These are phyloP conservation scores for Starmerella scarabaei DNA, from an alignment of 805 yeast genomes.

Conservation along the genomic window DNA sequence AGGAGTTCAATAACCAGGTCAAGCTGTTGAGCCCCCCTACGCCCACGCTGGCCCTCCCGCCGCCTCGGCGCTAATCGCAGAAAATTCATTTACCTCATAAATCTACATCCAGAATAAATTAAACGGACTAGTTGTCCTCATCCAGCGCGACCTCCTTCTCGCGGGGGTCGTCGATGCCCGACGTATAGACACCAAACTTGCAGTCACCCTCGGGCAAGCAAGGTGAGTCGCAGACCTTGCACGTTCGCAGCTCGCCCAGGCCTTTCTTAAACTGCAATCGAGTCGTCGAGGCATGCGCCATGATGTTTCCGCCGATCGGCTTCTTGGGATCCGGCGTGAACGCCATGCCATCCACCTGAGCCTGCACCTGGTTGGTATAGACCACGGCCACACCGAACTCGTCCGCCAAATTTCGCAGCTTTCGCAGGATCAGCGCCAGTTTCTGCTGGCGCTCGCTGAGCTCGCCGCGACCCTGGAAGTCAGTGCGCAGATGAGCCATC, in stretches of 20 bases:
- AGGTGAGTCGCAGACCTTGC: conserved; percentile 92
- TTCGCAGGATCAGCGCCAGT: conserved; percentile 84
- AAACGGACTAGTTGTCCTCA: conserved; percentile 1
- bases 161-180: conserved; percentile 92
- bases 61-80: not conserved
- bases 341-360: conserved; percentile 85
- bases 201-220: conserved; percentile 93
- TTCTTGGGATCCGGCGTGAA: conserved; percentile 95
- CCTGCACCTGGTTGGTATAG: conserved; percentile 91
- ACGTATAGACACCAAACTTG: conserved; percentile 89
- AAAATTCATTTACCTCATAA: not conserved
- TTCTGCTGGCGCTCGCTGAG: conserved; percentile 88
- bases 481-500: conserved; percentile 93
- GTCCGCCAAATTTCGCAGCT: conserved; percentile 84
- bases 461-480: conserved; percentile 91
- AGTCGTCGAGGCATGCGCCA: conserved; percentile 94
- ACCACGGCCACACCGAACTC: conserved; percentile 97
- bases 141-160: conserved; percentile 43
- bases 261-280: conserved; percentile 84
- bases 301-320: conserved; percentile 96
- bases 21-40: conserved; percentile 10
- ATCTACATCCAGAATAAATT: not conserved
- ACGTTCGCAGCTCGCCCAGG: conserved; percentile 79
- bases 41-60: no score
- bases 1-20: conserved; percentile 43